Base-by-base conservation (phyloP, 1,284 basidiomycete genomes). In the Pterula multifida region DNA sequence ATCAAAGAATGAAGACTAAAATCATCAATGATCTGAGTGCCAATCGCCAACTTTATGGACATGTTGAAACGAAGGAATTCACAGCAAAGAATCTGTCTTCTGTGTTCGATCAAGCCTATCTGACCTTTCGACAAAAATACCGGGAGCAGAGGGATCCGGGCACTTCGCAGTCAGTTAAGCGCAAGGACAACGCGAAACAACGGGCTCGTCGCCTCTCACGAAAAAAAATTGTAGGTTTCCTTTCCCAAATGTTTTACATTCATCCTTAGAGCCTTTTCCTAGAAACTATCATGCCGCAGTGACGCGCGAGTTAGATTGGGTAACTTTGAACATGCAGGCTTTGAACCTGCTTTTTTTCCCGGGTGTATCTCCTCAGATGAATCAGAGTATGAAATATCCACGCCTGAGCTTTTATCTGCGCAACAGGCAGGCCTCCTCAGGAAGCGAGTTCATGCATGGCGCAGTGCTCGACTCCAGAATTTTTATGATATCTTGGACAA, bases 351-450 rank as follows among this genome's bases (percentile, higher is more conserved):
- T 4, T 63, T 86, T 49, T 77, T 81, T 52, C 54, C 76, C 15
- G 85, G 85, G 45, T 87, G 83, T 60, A 85, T 87, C 79, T 86
- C 84, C 15, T 82, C 79, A 25, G 83, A 86, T 55, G 83, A 86
- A 59, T 86, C 84, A 13, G 75, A 78, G 52, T 65, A 64, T 39
- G 81, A 79, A 46, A 62, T 64, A 22, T 66, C 68, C 50, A 58
- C 59, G 0, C 28, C 28, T 6, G 28, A 32, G 15, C 28, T 32
- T 32, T 6, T 6, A 15, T 32, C 28, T 15, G 28, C 28, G 28
- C 28, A 32, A 32, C 28, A 32, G 15, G 55, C 52, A 22, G 60
- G 61, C 26, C 52, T 72, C 12, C 63, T 84, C 36, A 71, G 67
- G 28, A 72, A 75, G 21, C 77, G 74, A 42, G 79, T 79, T 0